phyloP scores from a whole-genome alignment of 2,329 filamentous ascomycete species.

The Penicillium sp. region DNA sequence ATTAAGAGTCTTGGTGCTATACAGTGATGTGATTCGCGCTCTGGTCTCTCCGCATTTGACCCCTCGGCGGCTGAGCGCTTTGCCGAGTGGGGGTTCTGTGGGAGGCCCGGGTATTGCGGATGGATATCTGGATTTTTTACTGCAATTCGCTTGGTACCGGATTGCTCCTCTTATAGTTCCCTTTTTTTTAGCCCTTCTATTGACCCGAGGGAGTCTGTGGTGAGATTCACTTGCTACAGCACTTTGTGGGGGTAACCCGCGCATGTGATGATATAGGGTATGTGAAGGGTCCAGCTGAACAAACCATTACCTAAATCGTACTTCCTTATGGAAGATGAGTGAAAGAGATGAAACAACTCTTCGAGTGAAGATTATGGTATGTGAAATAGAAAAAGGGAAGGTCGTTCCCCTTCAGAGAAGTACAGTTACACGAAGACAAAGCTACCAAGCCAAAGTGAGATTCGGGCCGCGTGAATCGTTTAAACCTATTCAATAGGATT shows the following conservation, averaged over 20 bases:
- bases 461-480: too few relatives aligned
- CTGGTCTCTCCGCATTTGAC: conserved; percentile 13
- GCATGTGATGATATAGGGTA: neutral
- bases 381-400: too few relatives aligned
- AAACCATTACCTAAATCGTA: too few relatives aligned
- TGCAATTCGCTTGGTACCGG: neutral
- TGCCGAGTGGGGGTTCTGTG: conserved; percentile 13
- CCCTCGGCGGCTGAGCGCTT: conserved; percentile 19
- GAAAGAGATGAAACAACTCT: too few relatives aligned
- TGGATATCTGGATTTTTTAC: neutral
- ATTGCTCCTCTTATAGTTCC: neutral
- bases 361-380: too few relatives aligned
- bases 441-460: too few relatives aligned
- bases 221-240: neutral
- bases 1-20: neutral
- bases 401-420: too few relatives aligned
- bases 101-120: neutral
- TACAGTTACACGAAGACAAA: too few relatives aligned
- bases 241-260: neutral
- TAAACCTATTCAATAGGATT: too few relatives aligned
- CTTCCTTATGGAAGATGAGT: too few relatives aligned
- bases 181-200: neutral
- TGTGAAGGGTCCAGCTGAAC: too few relatives aligned
- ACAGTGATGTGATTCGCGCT: neutral
- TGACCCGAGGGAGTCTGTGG: neutral